Base-by-base conservation (phyloP, 2,329 filamentous ascomycete species). In the Cordyceps fumosorosea region DNA sequence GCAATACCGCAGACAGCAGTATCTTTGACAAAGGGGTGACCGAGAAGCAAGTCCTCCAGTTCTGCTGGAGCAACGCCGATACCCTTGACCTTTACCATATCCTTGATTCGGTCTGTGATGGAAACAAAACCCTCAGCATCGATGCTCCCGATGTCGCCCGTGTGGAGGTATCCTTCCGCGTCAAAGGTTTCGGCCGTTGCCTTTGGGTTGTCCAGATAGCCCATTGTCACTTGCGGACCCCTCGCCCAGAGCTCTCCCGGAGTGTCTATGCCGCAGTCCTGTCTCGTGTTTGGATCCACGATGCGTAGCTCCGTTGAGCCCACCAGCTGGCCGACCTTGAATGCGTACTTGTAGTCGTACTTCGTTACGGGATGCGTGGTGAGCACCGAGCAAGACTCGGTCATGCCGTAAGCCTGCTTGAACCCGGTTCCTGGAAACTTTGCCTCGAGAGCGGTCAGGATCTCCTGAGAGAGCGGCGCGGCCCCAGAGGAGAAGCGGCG, bases 71-170 rank as follows among this genome's bases (percentile, higher is more conserved):
- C 82, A 8, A 87, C 82, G 5, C 79, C 81, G 42, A 86, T 81
- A 0, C 85, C 85, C 65, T 87, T 87, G 11, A 88, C 84, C 69
- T 88, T 88, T 71, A 88, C 85, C 77, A 88, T 82, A 71, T 88
- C 85, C 73, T 89, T 89, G 69, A 88, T 83, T 0, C 85, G 78
- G 67, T 88, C 85, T 1, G 78, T 77, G 61, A 86, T 84, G 32
- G 80, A 78, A 11, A 88, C 74, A 65, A 85, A 76, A 0, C 82
- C 84, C 63, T 85, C 78, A 0, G 71, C 68, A 58, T 85, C 81
- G 16, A 88, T 79, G 7, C 74, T 70, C 2, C 84, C 86, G 48
- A 82, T 77, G 60, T 86, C 83, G 0, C 78, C 86, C 0, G 86
- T 89, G 63, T 85, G 80, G 20, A 88, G 74, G 67, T 84, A 79